These are phyloP conservation scores for Sporothrix curviconia DNA, from an alignment of 2,329 filamentous ascomycete genomes.

Conservation along the genomic window DNA sequence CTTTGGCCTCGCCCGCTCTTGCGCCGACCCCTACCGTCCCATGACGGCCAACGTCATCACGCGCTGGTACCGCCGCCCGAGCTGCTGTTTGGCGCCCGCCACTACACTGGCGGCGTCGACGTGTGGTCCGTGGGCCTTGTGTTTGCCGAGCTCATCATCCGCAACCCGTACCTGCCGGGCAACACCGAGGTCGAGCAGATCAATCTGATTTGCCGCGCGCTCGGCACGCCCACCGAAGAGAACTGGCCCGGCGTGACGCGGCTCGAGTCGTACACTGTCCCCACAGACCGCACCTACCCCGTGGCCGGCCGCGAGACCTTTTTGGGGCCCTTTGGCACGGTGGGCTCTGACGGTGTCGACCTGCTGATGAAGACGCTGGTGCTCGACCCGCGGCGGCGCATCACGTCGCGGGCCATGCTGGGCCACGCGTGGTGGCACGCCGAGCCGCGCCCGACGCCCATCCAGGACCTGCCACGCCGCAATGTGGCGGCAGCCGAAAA, in stretches of 20 bases:
- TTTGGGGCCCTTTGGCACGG: slow-evolving; percentile 67
- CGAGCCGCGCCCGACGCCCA: slow-evolving; percentile 75
- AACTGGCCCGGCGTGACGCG: slow-evolving; percentile 90
- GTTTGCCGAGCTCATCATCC: slow-evolving; percentile 81
- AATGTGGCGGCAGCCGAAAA: slow-evolving; percentile 57
- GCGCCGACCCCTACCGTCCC: slow-evolving; percentile 76
- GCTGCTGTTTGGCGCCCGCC: slow-evolving; percentile 80
- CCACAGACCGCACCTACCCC: slow-evolving; percentile 45
- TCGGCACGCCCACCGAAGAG: slow-evolving; percentile 87
- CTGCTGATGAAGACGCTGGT: slow-evolving; percentile 77
- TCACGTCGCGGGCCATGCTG: slow-evolving; percentile 70
- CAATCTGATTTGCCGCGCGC: slow-evolving; percentile 70
- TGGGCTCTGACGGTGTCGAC: slow-evolving; percentile 78
- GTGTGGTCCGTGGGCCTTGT: slow-evolving; percentile 91
- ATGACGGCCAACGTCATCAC: slow-evolving; percentile 98
- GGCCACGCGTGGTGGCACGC: slow-evolving; percentile 80
- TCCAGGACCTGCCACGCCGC: slow-evolving; percentile 75
- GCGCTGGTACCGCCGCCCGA: slow-evolving; percentile 95
- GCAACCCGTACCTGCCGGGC: slow-evolving; percentile 76
- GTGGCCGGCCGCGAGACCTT: slow-evolving; percentile 66
- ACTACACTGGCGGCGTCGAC: slow-evolving; percentile 87
- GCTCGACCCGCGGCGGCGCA: slow-evolving; percentile 79
- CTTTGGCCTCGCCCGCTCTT: slow-evolving; percentile 87
- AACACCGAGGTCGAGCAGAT: slow-evolving; percentile 84
- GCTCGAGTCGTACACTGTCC: slow-evolving; percentile 72